A percentile compares a stretch with the other conserved stretches of the same genome.
Conservation (phyloP, 495 filamentous ascomycete genomes). For the Penicillium antarcticum region DNA sequence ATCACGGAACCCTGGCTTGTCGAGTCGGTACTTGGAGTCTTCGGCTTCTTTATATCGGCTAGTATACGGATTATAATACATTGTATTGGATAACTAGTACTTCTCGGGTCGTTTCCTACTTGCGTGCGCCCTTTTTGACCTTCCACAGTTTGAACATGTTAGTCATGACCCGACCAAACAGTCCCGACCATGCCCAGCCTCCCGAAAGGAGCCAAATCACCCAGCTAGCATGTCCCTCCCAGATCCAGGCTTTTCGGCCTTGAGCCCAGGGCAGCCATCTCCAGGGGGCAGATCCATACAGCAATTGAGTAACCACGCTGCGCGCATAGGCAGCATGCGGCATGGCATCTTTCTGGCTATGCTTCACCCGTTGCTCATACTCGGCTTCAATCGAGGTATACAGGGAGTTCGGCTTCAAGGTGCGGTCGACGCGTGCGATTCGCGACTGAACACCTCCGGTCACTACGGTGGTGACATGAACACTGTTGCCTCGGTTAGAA, state of each 20-base stretch:
- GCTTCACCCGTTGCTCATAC: conserved; percentile 49
- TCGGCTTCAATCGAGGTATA: conserved; percentile 50
- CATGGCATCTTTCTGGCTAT: conserved; percentile 58
- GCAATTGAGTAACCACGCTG: conserved; percentile 52
- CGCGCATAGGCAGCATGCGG: conserved; percentile 49
- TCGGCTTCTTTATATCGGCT: background rate
- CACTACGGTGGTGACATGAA: conserved; percentile 54
- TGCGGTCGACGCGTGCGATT: conserved; percentile 51
- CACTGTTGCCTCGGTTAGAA: conserved; percentile 18
- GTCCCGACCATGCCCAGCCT: conserved; percentile 40
- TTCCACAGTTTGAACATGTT: conserved; percentile 47
- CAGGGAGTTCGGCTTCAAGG: conserved; percentile 44
- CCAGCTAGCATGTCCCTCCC: conserved; percentile 53
- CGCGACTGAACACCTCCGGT: conserved; percentile 61
- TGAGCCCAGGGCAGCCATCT: conserved; percentile 43
- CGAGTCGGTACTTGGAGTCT: conserved; percentile 1
- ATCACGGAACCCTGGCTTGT: conserved; percentile 19
- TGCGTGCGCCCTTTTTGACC: conserved; percentile 16
- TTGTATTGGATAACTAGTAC: background rate
- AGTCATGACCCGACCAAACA: conserved; percentile 39
- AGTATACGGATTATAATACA: background rate
- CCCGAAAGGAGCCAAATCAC: conserved; percentile 42
- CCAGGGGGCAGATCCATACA: conserved; percentile 44
- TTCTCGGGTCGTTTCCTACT: background rate
- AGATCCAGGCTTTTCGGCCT: conserved; percentile 47